Percentiles rank a stretch among this genome's conserved stretches.
These are phyloP conservation scores for Apiospora arundinis DNA, from an alignment of 2,329 filamentous ascomycete species.

Conservation along the genomic window DNA sequence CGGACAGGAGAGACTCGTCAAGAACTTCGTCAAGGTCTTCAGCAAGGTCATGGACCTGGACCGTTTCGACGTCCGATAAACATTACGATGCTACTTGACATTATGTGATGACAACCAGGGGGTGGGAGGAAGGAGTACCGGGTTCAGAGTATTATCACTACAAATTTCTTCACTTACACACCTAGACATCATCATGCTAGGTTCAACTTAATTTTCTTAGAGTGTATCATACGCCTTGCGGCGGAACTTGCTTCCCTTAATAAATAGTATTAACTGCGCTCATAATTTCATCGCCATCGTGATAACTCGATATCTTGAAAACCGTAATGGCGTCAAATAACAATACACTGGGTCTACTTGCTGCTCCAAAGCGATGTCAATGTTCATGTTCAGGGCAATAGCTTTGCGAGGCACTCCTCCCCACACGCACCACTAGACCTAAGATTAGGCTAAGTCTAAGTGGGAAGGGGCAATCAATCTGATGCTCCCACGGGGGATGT, in stretches of 20 bases:
- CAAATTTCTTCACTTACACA: background rate
- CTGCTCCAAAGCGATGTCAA: no score
- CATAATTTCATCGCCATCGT: background rate
- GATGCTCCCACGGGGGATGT: background rate
- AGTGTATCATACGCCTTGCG: slow-evolving; percentile 10
- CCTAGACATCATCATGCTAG: background rate
- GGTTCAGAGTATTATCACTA: background rate
- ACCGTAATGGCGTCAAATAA: background rate
- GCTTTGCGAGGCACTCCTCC: no score
- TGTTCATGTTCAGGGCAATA: no score
- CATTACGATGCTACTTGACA: background rate
- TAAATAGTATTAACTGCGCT: background rate
- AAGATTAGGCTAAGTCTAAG: background rate
- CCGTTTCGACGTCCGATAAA: slow-evolving; percentile 64
- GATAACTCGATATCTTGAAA: background rate
- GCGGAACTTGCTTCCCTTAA: background rate
- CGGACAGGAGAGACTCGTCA: slow-evolving; percentile 67
- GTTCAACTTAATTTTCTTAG: background rate
- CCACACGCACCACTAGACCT: background rate
- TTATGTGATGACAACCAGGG: background rate
- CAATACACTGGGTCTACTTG: no score
- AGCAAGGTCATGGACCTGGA: slow-evolving; percentile 78
- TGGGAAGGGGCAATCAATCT: background rate
- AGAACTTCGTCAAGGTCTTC: slow-evolving; percentile 76
- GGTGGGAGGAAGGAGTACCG: background rate